Percentiles rank a stretch among this genome's conserved stretches.
Evolutionary conservation across 1,139 yeast species (phyloP).

Genomic region (Oligophagozyma castellii): DNA sequence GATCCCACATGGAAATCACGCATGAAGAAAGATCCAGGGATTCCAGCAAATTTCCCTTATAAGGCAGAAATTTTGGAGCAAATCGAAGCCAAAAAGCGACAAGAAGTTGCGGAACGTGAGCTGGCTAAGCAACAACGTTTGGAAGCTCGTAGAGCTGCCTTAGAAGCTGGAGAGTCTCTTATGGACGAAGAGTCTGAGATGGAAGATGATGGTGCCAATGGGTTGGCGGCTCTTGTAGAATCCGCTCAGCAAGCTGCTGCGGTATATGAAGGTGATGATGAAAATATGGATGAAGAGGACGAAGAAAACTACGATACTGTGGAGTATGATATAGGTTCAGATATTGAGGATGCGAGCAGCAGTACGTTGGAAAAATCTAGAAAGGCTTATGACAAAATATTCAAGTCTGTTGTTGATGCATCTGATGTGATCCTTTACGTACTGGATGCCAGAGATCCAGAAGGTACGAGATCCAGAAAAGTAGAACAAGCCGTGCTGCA

Average conservation of each 20-base stretch:
- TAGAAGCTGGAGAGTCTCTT: conserved; percentile 31
- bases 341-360: conserved; percentile 31
- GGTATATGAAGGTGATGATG: conserved; percentile 35
- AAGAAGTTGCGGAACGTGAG: conserved; percentile 48
- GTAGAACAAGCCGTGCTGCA: conserved; percentile 84
- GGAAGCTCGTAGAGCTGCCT: conserved; percentile 34
- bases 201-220: conserved; percentile 27
- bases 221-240: conserved; percentile 76
- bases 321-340: conserved; percentile 32
- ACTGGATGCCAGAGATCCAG: conserved; percentile 95
- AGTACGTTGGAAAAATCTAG: conserved; percentile 65
- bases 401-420: conserved; percentile 69
- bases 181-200: conserved; percentile 16
- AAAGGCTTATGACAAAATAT: conserved; percentile 83
- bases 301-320: conserved; percentile 40
- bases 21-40: conserved; percentile 77
- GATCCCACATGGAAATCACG: conserved; percentile 90
- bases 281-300: conserved; percentile 31
- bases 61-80: conserved; percentile 72
- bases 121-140: conserved; percentile 30
- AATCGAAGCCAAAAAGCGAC: conserved; percentile 58
- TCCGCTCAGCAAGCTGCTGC: conserved; percentile 82
- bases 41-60: conserved; percentile 90
- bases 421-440: conserved; percentile 86
- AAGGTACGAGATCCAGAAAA: conserved; percentile 79